Percentiles rank a stretch among this genome's conserved stretches.
Conservation (phyloP, 1,284 basidiomycete species). For the Trichosporon sp. region DNA sequence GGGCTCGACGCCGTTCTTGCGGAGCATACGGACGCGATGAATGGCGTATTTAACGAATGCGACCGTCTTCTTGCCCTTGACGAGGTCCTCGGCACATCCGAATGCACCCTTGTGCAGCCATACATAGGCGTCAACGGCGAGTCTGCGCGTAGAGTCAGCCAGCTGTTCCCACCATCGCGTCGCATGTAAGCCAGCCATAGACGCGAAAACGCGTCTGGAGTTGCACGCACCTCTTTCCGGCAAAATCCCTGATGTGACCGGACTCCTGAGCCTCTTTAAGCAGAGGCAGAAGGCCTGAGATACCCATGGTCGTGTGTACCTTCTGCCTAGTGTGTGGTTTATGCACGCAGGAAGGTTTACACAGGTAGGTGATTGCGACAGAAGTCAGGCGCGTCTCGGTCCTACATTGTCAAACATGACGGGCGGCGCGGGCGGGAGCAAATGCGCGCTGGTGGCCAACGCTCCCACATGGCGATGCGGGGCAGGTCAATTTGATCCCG, state of each 20-base stretch:
- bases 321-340: constrained; percentile 1
- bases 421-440: neutral
- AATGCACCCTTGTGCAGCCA: constrained; percentile 97
- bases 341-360: neutral
- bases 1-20: constrained; percentile 80
- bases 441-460: constrained; percentile 9
- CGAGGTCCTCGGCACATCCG: constrained; percentile 86
- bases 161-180: neutral
- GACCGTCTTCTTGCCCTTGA: constrained; percentile 76
- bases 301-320: constrained; percentile 68
- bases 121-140: constrained; percentile 66
- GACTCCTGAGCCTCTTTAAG: constrained; percentile 85
- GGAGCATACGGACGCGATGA: constrained; percentile 82
- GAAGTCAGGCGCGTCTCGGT: constrained; percentile 32
- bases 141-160: constrained; percentile 29
- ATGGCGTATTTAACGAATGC: constrained; percentile 98
- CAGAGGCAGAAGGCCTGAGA: constrained; percentile 87
- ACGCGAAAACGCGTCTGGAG: constrained; percentile 19
- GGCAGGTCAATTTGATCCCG: neutral
- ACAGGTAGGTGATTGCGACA: neutral
- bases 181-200: neutral
- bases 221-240: constrained; percentile 67
- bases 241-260: constrained; percentile 76
- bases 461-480: neutral
- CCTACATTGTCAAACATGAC: constrained; percentile 19